Base-by-base conservation (phyloP, 495 filamentous ascomycete genomes). In the Xylaria scruposa region DNA sequence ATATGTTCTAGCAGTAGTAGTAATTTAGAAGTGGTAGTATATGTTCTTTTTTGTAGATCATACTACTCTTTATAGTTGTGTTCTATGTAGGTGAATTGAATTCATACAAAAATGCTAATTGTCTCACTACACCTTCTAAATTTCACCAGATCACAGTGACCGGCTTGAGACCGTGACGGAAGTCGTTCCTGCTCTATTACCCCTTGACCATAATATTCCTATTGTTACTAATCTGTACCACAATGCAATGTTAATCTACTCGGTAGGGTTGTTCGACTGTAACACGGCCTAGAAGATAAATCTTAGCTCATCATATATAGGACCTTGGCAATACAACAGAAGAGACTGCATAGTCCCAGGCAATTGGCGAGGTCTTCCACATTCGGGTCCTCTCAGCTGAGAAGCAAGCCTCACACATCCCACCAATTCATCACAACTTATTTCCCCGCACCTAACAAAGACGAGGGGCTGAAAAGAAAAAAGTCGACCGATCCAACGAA, bases 381-480 rank as follows among this genome's bases (percentile, higher is more conserved):
- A 5, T 56, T 7, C 4, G 13, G 24, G 1, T 15, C 54, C 21
- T 19, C 56, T 3, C 17, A 38, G 58, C 31, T 38, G 26, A 56
- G 58, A 60, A 38, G 33, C 58, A 31, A 60, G 31, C 31, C 33
- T 29, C 26, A 38, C 38, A 15, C 7, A 21, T 38, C 4, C 7
- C 29, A 38, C 12, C 58, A 60, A 9, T 38, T 49, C 58, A 60
- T 21, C 26, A 21, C 31, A 3, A 1, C 4, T 60, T 4, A 31
- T 38, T 60, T 60, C 62, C 42, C 62, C 62, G 62, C 62, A 47
- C 29, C 62, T 49, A 47, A 36, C 26, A 26, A 46, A 65, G 24
- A 65, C 38, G 7, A 44, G 40, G 29, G 29, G 15, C 38, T 4
- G 3, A 53, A 53, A 53, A 31, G 38, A 21, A 9, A 36, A 53